Base-by-base conservation (phyloP, 306 rosid genomes). In the Dryas octopetala region DNA sequence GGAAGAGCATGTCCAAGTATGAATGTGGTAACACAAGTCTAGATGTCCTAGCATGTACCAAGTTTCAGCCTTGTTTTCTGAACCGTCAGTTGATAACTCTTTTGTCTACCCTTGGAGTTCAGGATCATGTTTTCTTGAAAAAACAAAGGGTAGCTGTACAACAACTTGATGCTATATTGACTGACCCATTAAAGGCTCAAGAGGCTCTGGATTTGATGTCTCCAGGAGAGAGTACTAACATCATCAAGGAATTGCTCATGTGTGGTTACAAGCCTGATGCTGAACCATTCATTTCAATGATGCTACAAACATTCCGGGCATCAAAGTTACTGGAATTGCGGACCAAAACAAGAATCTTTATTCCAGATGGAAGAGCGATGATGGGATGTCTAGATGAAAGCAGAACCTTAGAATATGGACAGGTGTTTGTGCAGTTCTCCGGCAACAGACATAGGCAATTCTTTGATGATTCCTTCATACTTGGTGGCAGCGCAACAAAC, bases 361-460 rank as follows among this genome's bases (percentile, higher is more conserved):
- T 93, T 76, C 96, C 92, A 63, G 53, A 80, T 4, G 98, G 98
- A 80, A 84, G 91, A 84, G 93, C 96, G 74, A 89, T 93, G 98
- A 88, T 93, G 93, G 98, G 98, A 26, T 88, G 91, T 80, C 87
- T 93, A n/a, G 98, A 93, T 71, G 97, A 93, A 87, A 93, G 96
- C 17, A 57, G 79, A 81, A 88, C 86, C 57, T 75, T 93, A 15
- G 92, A 84, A 74, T 88, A 93, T 78, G 98, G 97, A 66, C 79
- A 93, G 86, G 97, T 93, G 45, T 93, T 91, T 84, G 89, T 93
- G 82, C 86, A 82, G 26, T 81, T 78, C 71, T 88, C 92, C 16
- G 16, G 70, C 59, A 77, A 66, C 5, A 79, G 86, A 76, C 17
- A 14, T n/a, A 15, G 53, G 82, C 77, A 17, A 73, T 66, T 63